Conservation (phyloP, 1,139 yeast species). For the Sugiyamaella japonica region DNA sequence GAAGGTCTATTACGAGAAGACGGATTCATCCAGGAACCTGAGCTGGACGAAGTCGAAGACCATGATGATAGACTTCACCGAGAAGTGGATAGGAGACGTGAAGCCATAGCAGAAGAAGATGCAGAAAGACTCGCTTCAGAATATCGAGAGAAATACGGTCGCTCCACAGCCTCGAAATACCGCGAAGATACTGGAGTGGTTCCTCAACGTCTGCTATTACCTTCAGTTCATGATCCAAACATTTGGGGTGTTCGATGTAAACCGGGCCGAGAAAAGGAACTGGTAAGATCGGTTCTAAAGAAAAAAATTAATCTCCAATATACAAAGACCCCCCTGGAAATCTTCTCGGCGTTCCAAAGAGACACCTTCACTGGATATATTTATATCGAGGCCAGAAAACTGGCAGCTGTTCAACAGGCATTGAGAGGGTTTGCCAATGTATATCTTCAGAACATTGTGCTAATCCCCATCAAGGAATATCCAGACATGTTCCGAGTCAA, state of each 20-base stretch:
- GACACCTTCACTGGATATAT: constrained; percentile 90
- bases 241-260: constrained; percentile 95
- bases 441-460: constrained; percentile 63
- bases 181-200: constrained; percentile 88
- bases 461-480: constrained; percentile 94
- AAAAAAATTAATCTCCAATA: constrained; percentile 70
- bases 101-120: constrained; percentile 88
- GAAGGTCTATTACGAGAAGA: constrained; percentile 83
- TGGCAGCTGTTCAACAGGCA: constrained; percentile 88
- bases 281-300: constrained; percentile 79
- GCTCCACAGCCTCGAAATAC: constrained; percentile 76
- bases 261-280: constrained; percentile 89
- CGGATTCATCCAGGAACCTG: constrained; percentile 45
- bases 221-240: constrained; percentile 94
- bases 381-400: constrained; percentile 90
- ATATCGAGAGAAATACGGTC: constrained; percentile 88
- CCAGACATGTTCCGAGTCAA: constrained; percentile 91
- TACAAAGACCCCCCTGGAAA: constrained; percentile 62
- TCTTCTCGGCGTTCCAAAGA: constrained; percentile 91
- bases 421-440: constrained; percentile 87
- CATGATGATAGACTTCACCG: constrained; percentile 78
- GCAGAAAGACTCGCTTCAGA: constrained; percentile 94
- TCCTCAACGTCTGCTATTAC: constrained; percentile 89
- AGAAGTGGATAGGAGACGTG: constrained; percentile 87
- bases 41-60: constrained; percentile 62